phyloP scores from a whole-genome alignment of 164 flowering plant genomes.

The Piper longum region DNA sequence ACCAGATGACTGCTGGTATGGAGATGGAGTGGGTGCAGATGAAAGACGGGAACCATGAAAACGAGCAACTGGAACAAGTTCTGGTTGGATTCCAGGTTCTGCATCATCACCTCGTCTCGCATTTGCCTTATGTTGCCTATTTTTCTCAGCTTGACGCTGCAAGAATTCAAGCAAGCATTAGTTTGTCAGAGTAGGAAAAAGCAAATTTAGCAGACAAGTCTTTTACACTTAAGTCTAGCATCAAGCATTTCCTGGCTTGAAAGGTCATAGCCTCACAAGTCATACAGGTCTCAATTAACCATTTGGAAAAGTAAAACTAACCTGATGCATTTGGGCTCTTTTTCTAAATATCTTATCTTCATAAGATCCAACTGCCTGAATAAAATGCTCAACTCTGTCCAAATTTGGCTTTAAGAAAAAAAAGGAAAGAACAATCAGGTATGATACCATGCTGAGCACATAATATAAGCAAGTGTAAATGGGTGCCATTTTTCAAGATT shows the following conservation, averaged over 20 bases:
- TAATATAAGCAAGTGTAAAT: not conserved
- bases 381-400: constrained; percentile 69
- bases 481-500: not conserved
- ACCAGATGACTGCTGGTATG: constrained; percentile 28
- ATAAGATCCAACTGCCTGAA: constrained; percentile 88
- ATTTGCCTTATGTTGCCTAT: constrained; percentile 73
- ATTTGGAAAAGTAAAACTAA: too few species aligned
- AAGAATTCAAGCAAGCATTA: not conserved
- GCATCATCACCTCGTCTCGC: constrained; percentile 69
- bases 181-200: not conserved
- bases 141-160: constrained; percentile 80
- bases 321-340: constrained; percentile 83
- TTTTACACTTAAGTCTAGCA: too few species aligned
- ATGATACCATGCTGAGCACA: not conserved
- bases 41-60: constrained; percentile 83
- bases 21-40: constrained; percentile 59
- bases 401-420: constrained; percentile 49
- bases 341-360: constrained; percentile 92
- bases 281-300: too few species aligned
- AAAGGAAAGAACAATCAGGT: not conserved
- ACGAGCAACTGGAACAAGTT: constrained; percentile 57
- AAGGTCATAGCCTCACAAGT: too few species aligned
- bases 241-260: too few species aligned
- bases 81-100: constrained; percentile 49
- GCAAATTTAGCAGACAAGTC: not conserved